These are phyloP conservation scores for Viola odorata DNA, from an alignment of 345 rosid genomes.

Conservation along the genomic window DNA sequence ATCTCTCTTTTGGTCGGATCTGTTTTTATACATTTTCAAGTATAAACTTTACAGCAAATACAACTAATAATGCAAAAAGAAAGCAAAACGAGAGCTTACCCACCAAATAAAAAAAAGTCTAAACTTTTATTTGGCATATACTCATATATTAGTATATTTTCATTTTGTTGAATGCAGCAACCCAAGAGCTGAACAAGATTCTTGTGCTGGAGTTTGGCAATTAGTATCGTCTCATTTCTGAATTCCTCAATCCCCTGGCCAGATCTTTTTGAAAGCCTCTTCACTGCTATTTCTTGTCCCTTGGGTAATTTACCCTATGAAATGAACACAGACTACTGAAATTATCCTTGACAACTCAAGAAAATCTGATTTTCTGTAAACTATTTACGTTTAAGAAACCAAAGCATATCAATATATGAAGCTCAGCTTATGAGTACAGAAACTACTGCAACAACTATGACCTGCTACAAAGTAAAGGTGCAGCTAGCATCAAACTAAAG, in stretches of 20 bases:
- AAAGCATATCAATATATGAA: no score
- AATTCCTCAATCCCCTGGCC: not conserved
- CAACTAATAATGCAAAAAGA: not conserved
- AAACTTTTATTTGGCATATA: not conserved
- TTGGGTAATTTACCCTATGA: not conserved
- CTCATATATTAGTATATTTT: not conserved
- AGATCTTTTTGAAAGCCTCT: not conserved
- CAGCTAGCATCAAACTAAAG: not conserved
- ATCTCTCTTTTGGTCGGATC: not conserved
- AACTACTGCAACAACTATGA: no score
- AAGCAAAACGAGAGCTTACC: not conserved
- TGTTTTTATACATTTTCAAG: not conserved
- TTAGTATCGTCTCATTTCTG: not conserved
- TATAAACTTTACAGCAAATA: not conserved
- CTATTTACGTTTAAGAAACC: no score
- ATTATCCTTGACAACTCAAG: not conserved
- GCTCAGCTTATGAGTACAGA: no score
- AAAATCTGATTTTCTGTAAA: no score
- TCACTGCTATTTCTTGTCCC: constrained; percentile 1
- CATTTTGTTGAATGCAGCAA: not conserved
- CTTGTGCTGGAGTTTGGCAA: constrained; percentile 5
- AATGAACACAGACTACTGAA: not conserved
- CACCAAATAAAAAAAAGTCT: not conserved
- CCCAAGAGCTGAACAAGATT: not conserved
- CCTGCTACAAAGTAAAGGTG: not conserved